Conservation (phyloP, 2,329 filamentous ascomycete species). For the Ophiocordyceps camponoti-leonardi region DNA sequence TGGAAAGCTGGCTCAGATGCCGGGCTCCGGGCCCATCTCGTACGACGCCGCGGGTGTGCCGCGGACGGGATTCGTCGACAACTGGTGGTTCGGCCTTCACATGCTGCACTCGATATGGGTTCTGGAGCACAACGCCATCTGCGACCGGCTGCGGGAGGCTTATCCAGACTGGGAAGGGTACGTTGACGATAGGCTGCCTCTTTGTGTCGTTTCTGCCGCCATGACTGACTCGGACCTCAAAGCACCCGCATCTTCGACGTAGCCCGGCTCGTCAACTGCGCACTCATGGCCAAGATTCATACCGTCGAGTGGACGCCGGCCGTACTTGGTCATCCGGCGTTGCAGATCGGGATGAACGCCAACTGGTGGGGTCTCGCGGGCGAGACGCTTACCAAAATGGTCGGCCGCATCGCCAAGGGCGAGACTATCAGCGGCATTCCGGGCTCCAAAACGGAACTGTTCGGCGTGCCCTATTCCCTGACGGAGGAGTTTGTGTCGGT, state of each 20-base stretch:
- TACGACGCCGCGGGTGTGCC: background rate
- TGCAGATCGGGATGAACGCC: background rate
- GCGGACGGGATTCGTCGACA: background rate
- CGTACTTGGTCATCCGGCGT: conserved; percentile 23
- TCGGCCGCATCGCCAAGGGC: background rate
- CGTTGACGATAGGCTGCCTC: background rate
- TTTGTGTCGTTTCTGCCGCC: too few species aligned
- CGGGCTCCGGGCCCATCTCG: background rate
- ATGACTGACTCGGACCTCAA: background rate
- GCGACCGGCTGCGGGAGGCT: background rate
- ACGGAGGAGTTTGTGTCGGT: conserved; percentile 1
- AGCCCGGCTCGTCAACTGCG: conserved; percentile 19
- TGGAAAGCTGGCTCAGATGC: background rate
- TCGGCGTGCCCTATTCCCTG: background rate
- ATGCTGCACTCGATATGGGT: background rate
- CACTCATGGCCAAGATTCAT: conserved; percentile 31
- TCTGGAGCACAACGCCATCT: conserved; percentile 1
- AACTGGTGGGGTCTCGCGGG: conserved; percentile 1
- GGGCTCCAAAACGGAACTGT: background rate
- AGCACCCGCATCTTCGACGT: background rate
- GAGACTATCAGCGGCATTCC: background rate
- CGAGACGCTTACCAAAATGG: background rate
- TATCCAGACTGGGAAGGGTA: background rate
- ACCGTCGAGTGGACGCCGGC: conserved; percentile 31
- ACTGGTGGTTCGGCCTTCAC: background rate